Base-by-base conservation (phyloP, 495 filamentous ascomycete genomes). In the Xylaria nigripes region DNA sequence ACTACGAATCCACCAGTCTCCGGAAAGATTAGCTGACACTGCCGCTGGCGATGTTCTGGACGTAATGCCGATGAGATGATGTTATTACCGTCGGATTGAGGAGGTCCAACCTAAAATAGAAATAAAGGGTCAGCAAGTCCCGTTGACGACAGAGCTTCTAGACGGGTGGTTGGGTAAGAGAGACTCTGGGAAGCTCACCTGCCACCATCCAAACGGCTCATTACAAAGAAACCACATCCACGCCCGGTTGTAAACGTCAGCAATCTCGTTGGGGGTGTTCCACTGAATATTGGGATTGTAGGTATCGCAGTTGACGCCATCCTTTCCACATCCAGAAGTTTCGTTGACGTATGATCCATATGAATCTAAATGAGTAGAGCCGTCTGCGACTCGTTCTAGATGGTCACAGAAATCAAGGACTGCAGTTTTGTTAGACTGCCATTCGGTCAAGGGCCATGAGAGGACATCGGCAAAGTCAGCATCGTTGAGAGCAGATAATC, bases 261-360 rank as follows among this genome's bases (percentile, higher is more conserved):
- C 15, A 12, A 30, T 23, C 21, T 78, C 65, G 29, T 62, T 54
- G 15, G 58, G 47, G 51, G 76, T 77, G 48, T 41, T 50, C 3
- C 77, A 70, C 2, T 65, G 62, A 6, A 46, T 59, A 50, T 60
- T 38, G 45, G 66, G 65, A 19, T 59, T 56, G 64, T 67, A 74
- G 46, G 72, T 72, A 13, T 61, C 68, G 59, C 76, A 79, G 24
- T 48, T 65, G 48, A 69, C 77, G 49, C 58, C 61, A 62, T 68
- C 50, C 73, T 68, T 70, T 43, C 70, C 72, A 15, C 76, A 75
- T 22, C 75, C 51, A 16, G 67, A 56, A 10, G 51, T 58, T 0
- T 59, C 59, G 15, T 68, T 73, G 48, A 72, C 66, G 69, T 71
- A 81, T n/a, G 64, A 68, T 6, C 73, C 71, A 47, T 79, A 81